A percentile compares a stretch with the other conserved stretches of the same genome.
These are phyloP conservation scores for Penicillium sp. DNA, from an alignment of 2,329 filamentous ascomycete genomes.

Conservation along the genomic window DNA sequence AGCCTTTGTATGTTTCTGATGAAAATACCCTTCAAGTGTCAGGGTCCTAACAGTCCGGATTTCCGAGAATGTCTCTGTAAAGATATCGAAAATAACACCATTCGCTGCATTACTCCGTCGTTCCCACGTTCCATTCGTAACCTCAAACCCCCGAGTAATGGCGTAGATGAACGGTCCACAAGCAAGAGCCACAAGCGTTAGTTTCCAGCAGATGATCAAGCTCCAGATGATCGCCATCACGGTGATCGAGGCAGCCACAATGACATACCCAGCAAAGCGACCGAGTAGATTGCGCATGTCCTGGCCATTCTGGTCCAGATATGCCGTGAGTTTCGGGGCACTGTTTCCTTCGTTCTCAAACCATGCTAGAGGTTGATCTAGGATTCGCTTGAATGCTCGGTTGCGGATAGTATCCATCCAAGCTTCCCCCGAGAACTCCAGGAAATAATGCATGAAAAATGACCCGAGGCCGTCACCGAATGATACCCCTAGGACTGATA, in stretches of 20 bases:
- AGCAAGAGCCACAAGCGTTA: slow-evolving; percentile 76
- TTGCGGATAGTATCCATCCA: slow-evolving; percentile 77
- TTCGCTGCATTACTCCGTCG: slow-evolving; percentile 66
- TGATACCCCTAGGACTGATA: slow-evolving; percentile 71
- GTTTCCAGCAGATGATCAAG: slow-evolving; percentile 73
- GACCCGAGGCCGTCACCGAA: slow-evolving; percentile 67
- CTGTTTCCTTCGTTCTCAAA: slow-evolving; percentile 73
- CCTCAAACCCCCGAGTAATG: slow-evolving; percentile 68
- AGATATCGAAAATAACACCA: slow-evolving; percentile 63
- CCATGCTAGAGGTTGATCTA: slow-evolving; percentile 78
- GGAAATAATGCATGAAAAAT: slow-evolving; percentile 70
- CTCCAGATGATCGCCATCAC: slow-evolving; percentile 75
- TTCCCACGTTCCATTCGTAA: slow-evolving; percentile 74
- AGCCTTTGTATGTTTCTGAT: slow-evolving; percentile 62
- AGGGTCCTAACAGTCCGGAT: slow-evolving; percentile 78
- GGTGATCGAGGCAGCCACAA: slow-evolving; percentile 71
- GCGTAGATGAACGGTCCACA: slow-evolving; percentile 69
- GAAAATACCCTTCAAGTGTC: slow-evolving; percentile 74
- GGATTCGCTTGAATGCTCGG: slow-evolving; percentile 69
- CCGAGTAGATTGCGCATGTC: slow-evolving; percentile 84
- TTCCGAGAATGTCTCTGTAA: slow-evolving; percentile 76
- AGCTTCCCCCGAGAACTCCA: slow-evolving; percentile 71
- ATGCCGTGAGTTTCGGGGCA: slow-evolving; percentile 67
- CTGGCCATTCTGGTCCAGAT: slow-evolving; percentile 79
- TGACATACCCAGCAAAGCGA: slow-evolving; percentile 72